phyloP scores from a whole-genome alignment of 2,329 filamentous ascomycete species.

The Ascosphaera acerosa region DNA sequence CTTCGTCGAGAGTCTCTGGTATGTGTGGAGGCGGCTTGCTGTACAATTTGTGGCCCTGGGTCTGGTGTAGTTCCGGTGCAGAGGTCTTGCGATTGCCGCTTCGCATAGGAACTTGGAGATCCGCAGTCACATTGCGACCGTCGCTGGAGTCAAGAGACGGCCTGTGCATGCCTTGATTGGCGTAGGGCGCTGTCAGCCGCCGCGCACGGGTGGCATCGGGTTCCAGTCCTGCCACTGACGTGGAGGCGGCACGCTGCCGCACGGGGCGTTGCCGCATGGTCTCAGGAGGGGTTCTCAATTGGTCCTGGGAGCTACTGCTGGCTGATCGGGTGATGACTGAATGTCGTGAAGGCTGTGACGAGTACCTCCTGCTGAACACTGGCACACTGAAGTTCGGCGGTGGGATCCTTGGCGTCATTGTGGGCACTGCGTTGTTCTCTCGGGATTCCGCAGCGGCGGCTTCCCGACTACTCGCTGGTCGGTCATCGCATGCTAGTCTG shows the following conservation, averaged over 20 bases:
- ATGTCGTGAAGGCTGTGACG: constrained; percentile 2
- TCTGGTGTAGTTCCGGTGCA: not conserved
- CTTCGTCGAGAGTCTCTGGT: constrained; percentile 1
- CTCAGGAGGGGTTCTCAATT: not conserved
- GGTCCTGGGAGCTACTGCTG: not conserved
- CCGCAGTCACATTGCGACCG: no score
- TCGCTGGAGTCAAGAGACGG: no score
- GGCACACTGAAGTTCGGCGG: constrained; percentile 20
- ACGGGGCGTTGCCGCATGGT: not conserved
- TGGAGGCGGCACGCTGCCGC: not conserved
- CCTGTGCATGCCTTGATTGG: no score
- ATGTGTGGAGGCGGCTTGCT: constrained; percentile 1
- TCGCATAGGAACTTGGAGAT: no score
- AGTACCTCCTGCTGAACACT: constrained; percentile 16
- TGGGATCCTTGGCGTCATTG: constrained; percentile 4
- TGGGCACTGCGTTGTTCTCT: constrained; percentile 5
- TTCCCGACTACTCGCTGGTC: constrained; percentile 3
- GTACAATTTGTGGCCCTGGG: constrained; percentile 1
- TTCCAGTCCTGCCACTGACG: not conserved
- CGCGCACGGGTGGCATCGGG: not conserved
- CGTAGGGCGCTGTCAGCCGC: no score
- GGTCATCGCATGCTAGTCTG: constrained; percentile 2
- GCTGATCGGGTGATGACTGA: constrained; percentile 1
- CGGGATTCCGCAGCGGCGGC: constrained; percentile 5
- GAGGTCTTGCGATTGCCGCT: not conserved